Conservation (phyloP, 148 eudicot species). For the Rhododendron griersonianum region DNA sequence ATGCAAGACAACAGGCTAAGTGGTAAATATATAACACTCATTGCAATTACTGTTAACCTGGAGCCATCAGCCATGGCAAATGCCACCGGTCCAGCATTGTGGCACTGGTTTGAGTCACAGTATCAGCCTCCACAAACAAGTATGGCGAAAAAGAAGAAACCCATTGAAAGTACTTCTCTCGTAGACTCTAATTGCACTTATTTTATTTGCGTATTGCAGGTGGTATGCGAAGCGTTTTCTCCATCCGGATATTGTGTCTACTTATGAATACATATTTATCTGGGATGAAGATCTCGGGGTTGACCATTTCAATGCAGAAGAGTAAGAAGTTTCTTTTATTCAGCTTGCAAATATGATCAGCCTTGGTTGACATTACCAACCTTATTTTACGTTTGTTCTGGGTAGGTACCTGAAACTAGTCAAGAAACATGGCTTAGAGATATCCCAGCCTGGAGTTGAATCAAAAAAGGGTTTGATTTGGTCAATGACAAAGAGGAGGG, state of each 20-base stretch:
- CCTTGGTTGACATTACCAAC: background rate
- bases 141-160: background rate
- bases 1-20: constrained; percentile 24
- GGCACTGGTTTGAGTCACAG: background rate
- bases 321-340: background rate
- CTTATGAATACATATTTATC: background rate
- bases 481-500: constrained; percentile 5
- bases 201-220: constrained; percentile 1
- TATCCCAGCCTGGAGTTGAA: constrained; percentile 25
- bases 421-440: constrained; percentile 19
- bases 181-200: background rate
- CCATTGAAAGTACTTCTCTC: background rate
- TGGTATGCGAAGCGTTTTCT: constrained; percentile 24
- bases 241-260: background rate
- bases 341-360: background rate
- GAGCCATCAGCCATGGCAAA: background rate
- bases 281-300: background rate
- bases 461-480: constrained; percentile 14
- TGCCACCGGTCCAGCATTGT: background rate
- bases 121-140: background rate
- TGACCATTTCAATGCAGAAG: background rate
- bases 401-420: constrained; percentile 23
- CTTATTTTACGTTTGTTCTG: too few relatives aligned
- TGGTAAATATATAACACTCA: constrained; percentile 13
- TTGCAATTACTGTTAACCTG: background rate